A percentile compares a stretch with the other conserved stretches of the same genome.
phyloP scores from a whole-genome alignment of 306 rosid species.

The Rubus idaeus region DNA sequence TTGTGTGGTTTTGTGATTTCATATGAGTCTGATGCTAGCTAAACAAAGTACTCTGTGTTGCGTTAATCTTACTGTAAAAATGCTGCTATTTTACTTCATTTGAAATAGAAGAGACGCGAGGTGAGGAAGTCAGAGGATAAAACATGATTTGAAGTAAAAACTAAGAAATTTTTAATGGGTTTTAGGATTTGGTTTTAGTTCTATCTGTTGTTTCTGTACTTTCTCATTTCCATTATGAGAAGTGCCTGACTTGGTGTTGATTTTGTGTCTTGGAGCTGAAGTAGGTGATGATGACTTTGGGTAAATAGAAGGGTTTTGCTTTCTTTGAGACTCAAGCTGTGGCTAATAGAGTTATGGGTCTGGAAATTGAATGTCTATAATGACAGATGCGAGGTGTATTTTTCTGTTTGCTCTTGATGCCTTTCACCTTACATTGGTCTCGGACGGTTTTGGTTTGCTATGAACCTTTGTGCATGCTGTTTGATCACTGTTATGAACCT shows the following conservation, averaged over 20 bases:
- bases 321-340: too few relatives aligned
- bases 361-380: neutral
- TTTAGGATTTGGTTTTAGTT: too few relatives aligned
- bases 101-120: too few relatives aligned
- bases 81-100: too few relatives aligned
- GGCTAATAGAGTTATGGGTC: neutral
- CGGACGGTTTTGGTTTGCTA: neutral
- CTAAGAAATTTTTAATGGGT: neutral
- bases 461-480: neutral
- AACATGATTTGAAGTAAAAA: too few relatives aligned
- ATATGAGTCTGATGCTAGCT: neutral
- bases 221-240: too few relatives aligned
- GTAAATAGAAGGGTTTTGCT: too few relatives aligned
- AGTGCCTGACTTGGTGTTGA: neutral
- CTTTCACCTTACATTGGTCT: neutral
- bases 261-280: neutral
- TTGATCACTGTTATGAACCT: neutral
- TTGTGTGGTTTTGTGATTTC: neutral
- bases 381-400: neutral
- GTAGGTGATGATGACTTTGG: neutral
- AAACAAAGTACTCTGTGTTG: neutral
- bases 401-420: neutral
- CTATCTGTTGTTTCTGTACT: too few relatives aligned
- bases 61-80: neutral
- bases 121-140: too few relatives aligned